A percentile compares a stretch with the other conserved stretches of the same genome.
phyloP scores from a whole-genome alignment of 768 basidiomycete species.

The Myochromella boudieri region DNA sequence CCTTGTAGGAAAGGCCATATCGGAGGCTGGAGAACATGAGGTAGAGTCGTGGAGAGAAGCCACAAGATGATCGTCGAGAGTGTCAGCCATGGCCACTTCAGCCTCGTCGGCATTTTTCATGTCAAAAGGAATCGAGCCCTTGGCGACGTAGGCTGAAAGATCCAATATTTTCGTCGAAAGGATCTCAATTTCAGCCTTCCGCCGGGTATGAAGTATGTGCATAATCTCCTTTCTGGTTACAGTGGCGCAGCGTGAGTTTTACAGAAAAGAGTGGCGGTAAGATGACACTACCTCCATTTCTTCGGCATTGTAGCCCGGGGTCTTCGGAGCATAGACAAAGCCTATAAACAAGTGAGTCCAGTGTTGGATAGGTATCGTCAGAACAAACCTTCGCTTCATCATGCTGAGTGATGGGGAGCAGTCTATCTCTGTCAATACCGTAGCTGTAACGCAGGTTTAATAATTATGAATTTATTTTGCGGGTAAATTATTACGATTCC shows the following conservation, averaged over 20 bases:
- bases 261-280: slow-evolving; percentile 1
- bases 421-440: slow-evolving; percentile 53
- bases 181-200: slow-evolving; percentile 93
- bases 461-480: background rate
- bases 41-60: background rate
- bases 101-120: slow-evolving; percentile 1
- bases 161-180: slow-evolving; percentile 30
- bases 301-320: slow-evolving; percentile 40
- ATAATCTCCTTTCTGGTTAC: slow-evolving; percentile 70
- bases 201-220: slow-evolving; percentile 76
- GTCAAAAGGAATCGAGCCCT: slow-evolving; percentile 1
- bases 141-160: background rate
- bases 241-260: slow-evolving; percentile 8
- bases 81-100: too few species aligned
- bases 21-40: slow-evolving; percentile 1
- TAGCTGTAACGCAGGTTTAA: slow-evolving; percentile 39
- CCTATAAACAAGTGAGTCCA: slow-evolving; percentile 37
- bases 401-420: slow-evolving; percentile 67
- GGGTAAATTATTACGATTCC: slow-evolving; percentile 41
- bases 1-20: background rate
- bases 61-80: background rate
- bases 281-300: slow-evolving; percentile 60
- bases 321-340: slow-evolving; percentile 58
- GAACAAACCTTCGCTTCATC: slow-evolving; percentile 73
- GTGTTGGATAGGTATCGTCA: background rate